Evolutionary conservation across 371 early-diverging fungal genomes (phyloP), one percentile per base, ranked within the genome.

Genomic region (Sporodiniella umbellata): DNA sequence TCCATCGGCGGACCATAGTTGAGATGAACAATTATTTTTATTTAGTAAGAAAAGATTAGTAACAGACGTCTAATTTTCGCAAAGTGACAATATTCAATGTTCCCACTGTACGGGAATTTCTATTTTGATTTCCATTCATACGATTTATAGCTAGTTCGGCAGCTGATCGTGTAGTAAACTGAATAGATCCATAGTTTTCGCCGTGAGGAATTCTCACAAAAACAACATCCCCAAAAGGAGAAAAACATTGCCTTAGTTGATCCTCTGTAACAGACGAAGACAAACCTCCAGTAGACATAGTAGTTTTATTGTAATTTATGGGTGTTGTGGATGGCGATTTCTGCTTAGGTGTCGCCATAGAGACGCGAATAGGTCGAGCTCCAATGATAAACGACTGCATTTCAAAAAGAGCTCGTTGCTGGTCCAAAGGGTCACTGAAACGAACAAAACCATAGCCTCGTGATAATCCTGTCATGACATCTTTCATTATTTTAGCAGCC

Each of bases 161-260:
- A 44, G 84, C 72, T 17, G 79, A 80, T 8, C 93, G 75, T 55
- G 85, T 80, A 12, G 80, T 81, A 64, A 79, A 96, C 47, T 90
- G 90, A 17, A 96, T 93, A 75, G 94, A 96, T 1, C 94, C 96
- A 66, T 95, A 96, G 2, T 90, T 89, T 62, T 92, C 93, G 42
- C 89, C 89, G 14, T 87, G 87, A 23, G 95, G 94, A 48, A 96
- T 94, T 60, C 93, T 94, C 52, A 88, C 87, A 68, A 93, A 87
- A 3, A 81, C 75, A 37, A 96, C 93, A 15, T 87, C 90, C 23
- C 96, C 96, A 73, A 91, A 93, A 25, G 79, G 80, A 15, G 78
- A 62, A 67, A 96, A 96, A 50, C 78, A 79, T 10, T 78, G 64
- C 26, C 80, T 62, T 46, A 95, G 73, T 47, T 96, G 94, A 33